A percentile compares a stretch with the other conserved stretches of the same genome.
These are phyloP conservation scores for Talaromyces funiculosus DNA, from an alignment of 2,329 filamentous ascomycete species.

Conservation along the genomic window DNA sequence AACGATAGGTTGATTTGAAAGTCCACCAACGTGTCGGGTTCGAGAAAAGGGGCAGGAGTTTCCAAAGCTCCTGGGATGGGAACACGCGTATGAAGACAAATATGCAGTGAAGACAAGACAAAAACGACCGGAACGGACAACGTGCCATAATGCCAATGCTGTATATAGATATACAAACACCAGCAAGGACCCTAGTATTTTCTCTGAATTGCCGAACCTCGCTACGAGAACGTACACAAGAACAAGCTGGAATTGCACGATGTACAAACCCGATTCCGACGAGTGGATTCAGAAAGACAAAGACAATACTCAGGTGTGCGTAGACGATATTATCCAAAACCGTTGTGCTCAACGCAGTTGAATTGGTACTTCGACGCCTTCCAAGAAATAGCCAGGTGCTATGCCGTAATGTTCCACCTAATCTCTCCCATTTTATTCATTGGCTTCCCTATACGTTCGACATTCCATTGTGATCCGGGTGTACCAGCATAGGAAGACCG, in stretches of 20 bases:
- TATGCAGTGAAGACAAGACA: constrained; percentile 17
- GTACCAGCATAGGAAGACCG: constrained; percentile 51
- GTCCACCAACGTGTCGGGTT: constrained; percentile 26
- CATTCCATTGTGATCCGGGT: constrained; percentile 59
- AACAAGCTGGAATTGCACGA: constrained; percentile 23
- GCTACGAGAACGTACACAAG: constrained; percentile 41
- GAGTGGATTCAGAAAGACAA: constrained; percentile 44
- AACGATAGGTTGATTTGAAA: constrained; percentile 34
- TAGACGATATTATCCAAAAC: constrained; percentile 28
- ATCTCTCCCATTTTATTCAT: constrained; percentile 41
- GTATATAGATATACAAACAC: constrained; percentile 24
- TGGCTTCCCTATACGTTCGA: constrained; percentile 40
- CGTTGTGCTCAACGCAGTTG: constrained; percentile 32
- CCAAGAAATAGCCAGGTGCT: constrained; percentile 45
- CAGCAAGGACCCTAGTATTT: constrained; percentile 33
- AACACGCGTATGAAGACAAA: constrained; percentile 45
- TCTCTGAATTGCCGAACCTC: constrained; percentile 47
- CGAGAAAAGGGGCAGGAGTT: constrained; percentile 34
- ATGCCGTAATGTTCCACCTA: constrained; percentile 48
- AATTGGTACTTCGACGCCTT: constrained; percentile 12
- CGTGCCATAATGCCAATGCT: constrained; percentile 25
- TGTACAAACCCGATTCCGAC: constrained; percentile 47
- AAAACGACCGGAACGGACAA: constrained; percentile 34
- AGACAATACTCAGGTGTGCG: constrained; percentile 39
- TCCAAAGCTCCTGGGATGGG: constrained; percentile 39